phyloP scores from a whole-genome alignment of 371 early-diverging fungal genomes.

The Funneliformis caledonium region DNA sequence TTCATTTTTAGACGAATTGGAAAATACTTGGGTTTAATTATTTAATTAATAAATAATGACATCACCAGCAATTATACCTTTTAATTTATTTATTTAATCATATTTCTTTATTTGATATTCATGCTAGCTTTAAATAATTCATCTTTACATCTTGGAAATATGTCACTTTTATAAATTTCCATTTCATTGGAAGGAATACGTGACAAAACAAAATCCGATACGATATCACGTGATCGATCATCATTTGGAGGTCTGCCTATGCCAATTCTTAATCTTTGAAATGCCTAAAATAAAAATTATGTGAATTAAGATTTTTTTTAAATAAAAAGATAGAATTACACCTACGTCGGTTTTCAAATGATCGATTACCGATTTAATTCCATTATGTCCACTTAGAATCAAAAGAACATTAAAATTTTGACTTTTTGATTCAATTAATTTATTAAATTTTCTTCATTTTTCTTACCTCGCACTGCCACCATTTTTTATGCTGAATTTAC shows the following conservation, averaged over 20 bases:
- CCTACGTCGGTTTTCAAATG: constrained; percentile 49
- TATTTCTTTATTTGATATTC: too few relatives aligned
- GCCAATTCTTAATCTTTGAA: constrained; percentile 38
- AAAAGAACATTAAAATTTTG: background rate
- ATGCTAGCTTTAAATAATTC: constrained; percentile 17
- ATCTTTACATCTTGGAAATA: constrained; percentile 36
- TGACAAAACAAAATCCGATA: constrained; percentile 33
- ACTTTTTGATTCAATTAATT: background rate
- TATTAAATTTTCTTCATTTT: background rate
- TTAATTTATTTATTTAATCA: too few relatives aligned
- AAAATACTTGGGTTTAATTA: too few relatives aligned
- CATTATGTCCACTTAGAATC: constrained; percentile 75
- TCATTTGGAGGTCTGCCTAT: constrained; percentile 35
- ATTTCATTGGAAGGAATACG: constrained; percentile 2
- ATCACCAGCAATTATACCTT: too few relatives aligned
- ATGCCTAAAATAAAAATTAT: constrained; percentile 20
- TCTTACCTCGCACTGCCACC: constrained; percentile 60
- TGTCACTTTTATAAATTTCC: constrained; percentile 28
- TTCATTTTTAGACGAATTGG: too few relatives aligned
- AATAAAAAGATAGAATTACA: background rate
- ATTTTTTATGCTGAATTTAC: constrained; percentile 63
- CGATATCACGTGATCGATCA: constrained; percentile 7
- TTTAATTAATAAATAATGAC: too few relatives aligned
- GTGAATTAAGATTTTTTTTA: background rate
- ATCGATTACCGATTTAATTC: constrained; percentile 70